phyloP scores from a whole-genome alignment of 1,284 basidiomycete species.

The Apiotrichum siamense region DNA sequence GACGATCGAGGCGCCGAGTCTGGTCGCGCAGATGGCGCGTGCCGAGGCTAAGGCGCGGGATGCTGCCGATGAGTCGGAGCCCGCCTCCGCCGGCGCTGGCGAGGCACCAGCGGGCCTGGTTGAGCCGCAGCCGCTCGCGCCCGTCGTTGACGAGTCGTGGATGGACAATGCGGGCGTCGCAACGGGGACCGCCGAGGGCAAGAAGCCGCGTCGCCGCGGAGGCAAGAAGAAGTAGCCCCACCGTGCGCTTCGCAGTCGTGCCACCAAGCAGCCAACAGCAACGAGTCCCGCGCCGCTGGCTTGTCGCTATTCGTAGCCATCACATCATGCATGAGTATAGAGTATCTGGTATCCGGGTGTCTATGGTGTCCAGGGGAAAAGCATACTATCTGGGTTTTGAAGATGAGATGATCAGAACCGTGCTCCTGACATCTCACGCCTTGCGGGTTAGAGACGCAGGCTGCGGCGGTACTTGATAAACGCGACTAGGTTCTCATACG shows the following conservation, averaged over 20 bases:
- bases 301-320: not conserved
- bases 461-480: constrained; percentile 77
- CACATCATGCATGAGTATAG: constrained; percentile 14
- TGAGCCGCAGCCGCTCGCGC: too few relatives aligned
- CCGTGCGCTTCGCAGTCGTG: too few relatives aligned
- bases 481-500: constrained; percentile 70
- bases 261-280: too few relatives aligned
- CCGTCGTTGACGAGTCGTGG: constrained; percentile 22
- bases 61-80: constrained; percentile 1
- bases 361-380: not conserved
- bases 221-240: constrained; percentile 16
- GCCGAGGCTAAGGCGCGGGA: constrained; percentile 11
- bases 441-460: too few relatives aligned
- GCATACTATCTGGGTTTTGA: not conserved
- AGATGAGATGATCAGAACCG: too few relatives aligned
- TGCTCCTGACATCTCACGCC: too few relatives aligned
- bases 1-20: constrained; percentile 36
- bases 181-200: not conserved
- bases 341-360: not conserved
- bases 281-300: too few relatives aligned
- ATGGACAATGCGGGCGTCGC: constrained; percentile 25
- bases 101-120: too few relatives aligned
- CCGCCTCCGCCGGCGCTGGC: too few relatives aligned
- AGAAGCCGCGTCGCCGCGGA: constrained; percentile 8
- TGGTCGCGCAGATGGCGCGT: constrained; percentile 31